Conservation (phyloP, 1,284 basidiomycete genomes). For the Neolentinus lepideus region DNA sequence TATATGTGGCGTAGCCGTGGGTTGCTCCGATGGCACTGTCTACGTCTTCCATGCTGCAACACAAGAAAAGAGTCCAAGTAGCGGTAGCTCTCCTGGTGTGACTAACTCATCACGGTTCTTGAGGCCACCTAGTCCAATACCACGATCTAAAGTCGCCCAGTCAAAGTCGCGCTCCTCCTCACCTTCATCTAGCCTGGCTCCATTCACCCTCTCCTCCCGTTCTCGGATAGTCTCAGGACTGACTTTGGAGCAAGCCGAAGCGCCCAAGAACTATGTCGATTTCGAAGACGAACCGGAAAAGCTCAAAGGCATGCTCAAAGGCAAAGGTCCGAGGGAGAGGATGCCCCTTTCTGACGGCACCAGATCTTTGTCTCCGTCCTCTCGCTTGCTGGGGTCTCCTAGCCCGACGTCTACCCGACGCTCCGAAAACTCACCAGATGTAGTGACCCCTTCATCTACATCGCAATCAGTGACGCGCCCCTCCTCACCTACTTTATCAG, state of each 20-base stretch:
- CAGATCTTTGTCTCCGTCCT: not conserved
- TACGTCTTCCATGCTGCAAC: conserved; percentile 19
- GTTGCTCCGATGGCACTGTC: conserved; percentile 28
- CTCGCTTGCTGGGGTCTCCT: not conserved
- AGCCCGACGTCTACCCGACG: not conserved
- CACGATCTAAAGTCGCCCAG: conserved; percentile 16
- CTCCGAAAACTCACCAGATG: not conserved
- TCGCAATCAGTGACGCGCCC: conserved; percentile 10
- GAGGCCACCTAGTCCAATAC: conserved; percentile 21
- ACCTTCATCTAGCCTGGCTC: conserved; percentile 22
- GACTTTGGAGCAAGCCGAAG: conserved; percentile 58
- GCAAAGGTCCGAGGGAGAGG: conserved; percentile 37
- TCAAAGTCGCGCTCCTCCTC: conserved; percentile 24
- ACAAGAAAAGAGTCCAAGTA: conserved; percentile 1
- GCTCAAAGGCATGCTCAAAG: conserved; percentile 63
- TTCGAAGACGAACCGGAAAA: conserved; percentile 72
- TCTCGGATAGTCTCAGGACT: conserved; percentile 62
- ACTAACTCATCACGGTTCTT: conserved; percentile 1
- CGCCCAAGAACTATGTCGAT: conserved; percentile 69
- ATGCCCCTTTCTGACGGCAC: not conserved
- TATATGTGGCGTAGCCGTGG: conserved; percentile 14
- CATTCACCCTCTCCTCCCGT: conserved; percentile 29
- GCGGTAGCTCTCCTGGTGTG: not conserved
- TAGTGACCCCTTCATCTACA: conserved; percentile 1
- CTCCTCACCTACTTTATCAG: conserved; percentile 34